Conservation (phyloP, 345 rosid genomes). For the Bruguiera gymnorhiza region DNA sequence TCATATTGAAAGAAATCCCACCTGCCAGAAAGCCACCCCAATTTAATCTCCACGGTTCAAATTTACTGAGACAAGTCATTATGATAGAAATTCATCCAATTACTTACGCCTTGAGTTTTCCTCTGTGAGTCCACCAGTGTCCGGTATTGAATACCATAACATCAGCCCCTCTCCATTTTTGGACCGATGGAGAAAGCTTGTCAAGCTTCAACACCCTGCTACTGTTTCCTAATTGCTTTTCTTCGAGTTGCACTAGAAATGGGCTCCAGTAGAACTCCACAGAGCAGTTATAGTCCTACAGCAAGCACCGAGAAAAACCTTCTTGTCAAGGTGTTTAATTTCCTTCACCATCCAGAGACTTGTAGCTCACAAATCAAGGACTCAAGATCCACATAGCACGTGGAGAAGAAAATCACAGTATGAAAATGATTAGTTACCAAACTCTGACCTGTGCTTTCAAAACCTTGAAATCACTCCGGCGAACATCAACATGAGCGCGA, state of each 20-base stretch:
- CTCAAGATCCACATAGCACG: too few relatives aligned
- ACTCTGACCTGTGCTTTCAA: slow-evolving; percentile 39
- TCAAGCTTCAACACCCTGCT: slow-evolving; percentile 40
- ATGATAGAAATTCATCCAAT: too few relatives aligned
- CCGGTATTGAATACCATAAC: slow-evolving; percentile 53
- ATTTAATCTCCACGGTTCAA: background rate
- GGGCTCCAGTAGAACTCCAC: slow-evolving; percentile 54
- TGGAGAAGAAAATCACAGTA: too few relatives aligned
- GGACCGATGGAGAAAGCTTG: slow-evolving; percentile 23
- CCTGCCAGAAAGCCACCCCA: slow-evolving; percentile 24
- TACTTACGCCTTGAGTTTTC: slow-evolving; percentile 27
- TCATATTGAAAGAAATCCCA: slow-evolving; percentile 40
- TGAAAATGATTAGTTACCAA: too few relatives aligned
- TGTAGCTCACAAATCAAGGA: background rate
- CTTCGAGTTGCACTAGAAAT: slow-evolving; percentile 36
- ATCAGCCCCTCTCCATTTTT: slow-evolving; percentile 42
- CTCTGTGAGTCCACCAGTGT: slow-evolving; percentile 48
- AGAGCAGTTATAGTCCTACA: slow-evolving; percentile 43
- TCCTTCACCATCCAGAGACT: background rate
- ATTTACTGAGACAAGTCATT: background rate
- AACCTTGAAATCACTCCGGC: slow-evolving; percentile 18
- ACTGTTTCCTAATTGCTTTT: slow-evolving; percentile 18
- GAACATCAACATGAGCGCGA: slow-evolving; percentile 19
- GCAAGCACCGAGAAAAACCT: background rate
- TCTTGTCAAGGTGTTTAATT: background rate